Conservation (phyloP, 495 filamentous ascomycete genomes). For the Parathielavia hyrcaniae region DNA sequence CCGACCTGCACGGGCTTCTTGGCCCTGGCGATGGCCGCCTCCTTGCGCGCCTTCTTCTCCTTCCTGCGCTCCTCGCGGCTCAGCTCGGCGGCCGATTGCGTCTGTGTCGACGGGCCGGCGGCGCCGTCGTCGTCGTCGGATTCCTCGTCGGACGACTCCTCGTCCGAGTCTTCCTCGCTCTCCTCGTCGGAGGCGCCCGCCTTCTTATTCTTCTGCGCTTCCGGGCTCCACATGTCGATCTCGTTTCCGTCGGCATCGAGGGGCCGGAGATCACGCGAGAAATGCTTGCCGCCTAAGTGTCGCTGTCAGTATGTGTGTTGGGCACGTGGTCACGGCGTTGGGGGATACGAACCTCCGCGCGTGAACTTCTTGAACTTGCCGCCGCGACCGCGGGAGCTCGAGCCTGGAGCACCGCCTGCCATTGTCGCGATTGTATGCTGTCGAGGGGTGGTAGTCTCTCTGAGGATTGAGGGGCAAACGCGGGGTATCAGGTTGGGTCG, state of each 20-base stretch:
- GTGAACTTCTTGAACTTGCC: constrained; percentile 93
- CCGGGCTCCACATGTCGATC: constrained; percentile 62
- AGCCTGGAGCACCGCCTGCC: constrained; percentile 54
- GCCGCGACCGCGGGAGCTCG: constrained; percentile 62
- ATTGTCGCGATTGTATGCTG: constrained; percentile 38
- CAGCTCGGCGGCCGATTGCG: constrained; percentile 41
- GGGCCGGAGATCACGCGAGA: constrained; percentile 80
- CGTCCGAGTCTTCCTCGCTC: constrained; percentile 44
- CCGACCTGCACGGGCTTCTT: constrained; percentile 63
- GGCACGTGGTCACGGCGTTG: neutral
- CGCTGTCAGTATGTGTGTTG: constrained; percentile 7
- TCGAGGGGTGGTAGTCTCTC: neutral
- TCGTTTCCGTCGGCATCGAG: constrained; percentile 78
- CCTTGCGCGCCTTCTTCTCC: constrained; percentile 86
- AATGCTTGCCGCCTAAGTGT: constrained; percentile 80
- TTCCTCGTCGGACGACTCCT: constrained; percentile 40
- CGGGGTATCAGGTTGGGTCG: constrained; percentile 18
- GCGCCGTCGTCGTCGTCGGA: constrained; percentile 28
- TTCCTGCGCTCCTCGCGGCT: constrained; percentile 84
- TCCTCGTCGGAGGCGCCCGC: constrained; percentile 32
- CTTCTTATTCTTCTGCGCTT: constrained; percentile 35
- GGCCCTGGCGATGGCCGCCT: constrained; percentile 71
- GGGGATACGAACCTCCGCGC: constrained; percentile 66
- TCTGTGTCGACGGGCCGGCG: constrained; percentile 26
- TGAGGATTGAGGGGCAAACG: constrained; percentile 3